Percentiles rank a stretch among this genome's conserved stretches.
These are phyloP conservation scores for Pichia sp. DNA, from an alignment of 1,139 yeast species.

Conservation along the genomic window DNA sequence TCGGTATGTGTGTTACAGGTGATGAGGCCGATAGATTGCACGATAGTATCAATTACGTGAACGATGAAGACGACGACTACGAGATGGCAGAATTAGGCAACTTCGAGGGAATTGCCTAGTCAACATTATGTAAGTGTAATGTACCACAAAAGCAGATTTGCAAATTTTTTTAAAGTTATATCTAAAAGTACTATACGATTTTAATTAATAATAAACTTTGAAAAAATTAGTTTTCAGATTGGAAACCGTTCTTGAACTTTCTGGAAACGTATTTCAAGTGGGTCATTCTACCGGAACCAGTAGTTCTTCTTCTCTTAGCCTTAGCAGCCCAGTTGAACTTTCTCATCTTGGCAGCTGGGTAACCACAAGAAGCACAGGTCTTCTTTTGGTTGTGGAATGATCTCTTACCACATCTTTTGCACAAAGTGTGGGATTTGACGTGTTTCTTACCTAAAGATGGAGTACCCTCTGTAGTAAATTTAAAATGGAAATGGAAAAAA, in stretches of 20 bases:
- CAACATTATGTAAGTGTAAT: background rate
- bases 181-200: slow-evolving; percentile 10
- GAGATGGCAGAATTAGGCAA: slow-evolving; percentile 1
- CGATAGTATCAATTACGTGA: slow-evolving; percentile 52
- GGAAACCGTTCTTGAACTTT: slow-evolving; percentile 99
- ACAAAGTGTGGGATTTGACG: slow-evolving; percentile 99
- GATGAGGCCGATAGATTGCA: slow-evolving; percentile 79
- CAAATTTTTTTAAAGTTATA: slow-evolving; percentile 1
- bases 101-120: background rate
- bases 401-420: slow-evolving; percentile 99
- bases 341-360: slow-evolving; percentile 99
- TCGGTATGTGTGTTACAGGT: slow-evolving; percentile 65
- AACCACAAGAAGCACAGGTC: slow-evolving; percentile 98
- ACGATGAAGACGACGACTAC: slow-evolving; percentile 22
- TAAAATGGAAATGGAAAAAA: slow-evolving; percentile 8
- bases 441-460: slow-evolving; percentile 99
- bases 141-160: slow-evolving; percentile 1
- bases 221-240: slow-evolving; percentile 35
- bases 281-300: slow-evolving; percentile 99
- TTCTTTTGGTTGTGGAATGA: slow-evolving; percentile 99
- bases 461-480: slow-evolving; percentile 78
- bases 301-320: slow-evolving; percentile 99
- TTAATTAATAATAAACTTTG: slow-evolving; percentile 6
- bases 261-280: slow-evolving; percentile 95
- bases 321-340: slow-evolving; percentile 98